A percentile compares a stretch with the other conserved stretches of the same genome.
Conservation (phyloP, 179 eudicot species). For the Beta lomatogona region DNA sequence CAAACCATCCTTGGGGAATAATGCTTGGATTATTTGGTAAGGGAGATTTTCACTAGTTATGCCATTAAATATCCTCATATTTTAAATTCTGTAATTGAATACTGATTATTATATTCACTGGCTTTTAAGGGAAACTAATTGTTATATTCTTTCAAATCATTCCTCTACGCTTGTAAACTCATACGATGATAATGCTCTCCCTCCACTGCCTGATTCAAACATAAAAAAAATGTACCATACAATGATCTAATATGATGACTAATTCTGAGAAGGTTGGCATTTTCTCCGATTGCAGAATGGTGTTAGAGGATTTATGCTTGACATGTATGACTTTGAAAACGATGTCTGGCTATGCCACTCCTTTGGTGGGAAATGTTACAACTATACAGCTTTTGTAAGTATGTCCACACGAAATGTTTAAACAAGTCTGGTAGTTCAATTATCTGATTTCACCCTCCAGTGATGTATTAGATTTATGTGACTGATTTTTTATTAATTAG, state of each 20-base stretch:
- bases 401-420: background rate
- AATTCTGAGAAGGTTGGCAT: background rate
- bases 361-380: conserved; percentile 81
- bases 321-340: conserved; percentile 85
- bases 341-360: conserved; percentile 98
- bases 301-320: conserved; percentile 95
- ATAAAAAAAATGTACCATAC: background rate
- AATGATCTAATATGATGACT: background rate
- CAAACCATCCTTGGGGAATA: no score
- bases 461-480: background rate
- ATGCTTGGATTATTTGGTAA: no score
- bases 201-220: background rate
- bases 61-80: background rate
- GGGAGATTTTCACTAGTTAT: no score
- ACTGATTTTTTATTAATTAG: conserved; percentile 40
- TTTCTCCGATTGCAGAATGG: conserved; percentile 62
- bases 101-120: background rate
- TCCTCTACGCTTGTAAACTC: background rate
- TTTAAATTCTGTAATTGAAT: background rate
- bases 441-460: background rate
- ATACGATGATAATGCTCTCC: background rate
- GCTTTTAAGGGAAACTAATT: background rate
- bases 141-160: background rate
- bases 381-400: conserved; percentile 95
- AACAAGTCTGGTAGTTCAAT: background rate